Base-by-base conservation (phyloP, 2,329 filamentous ascomycete species). In the Coniochaeta ligniaria region DNA sequence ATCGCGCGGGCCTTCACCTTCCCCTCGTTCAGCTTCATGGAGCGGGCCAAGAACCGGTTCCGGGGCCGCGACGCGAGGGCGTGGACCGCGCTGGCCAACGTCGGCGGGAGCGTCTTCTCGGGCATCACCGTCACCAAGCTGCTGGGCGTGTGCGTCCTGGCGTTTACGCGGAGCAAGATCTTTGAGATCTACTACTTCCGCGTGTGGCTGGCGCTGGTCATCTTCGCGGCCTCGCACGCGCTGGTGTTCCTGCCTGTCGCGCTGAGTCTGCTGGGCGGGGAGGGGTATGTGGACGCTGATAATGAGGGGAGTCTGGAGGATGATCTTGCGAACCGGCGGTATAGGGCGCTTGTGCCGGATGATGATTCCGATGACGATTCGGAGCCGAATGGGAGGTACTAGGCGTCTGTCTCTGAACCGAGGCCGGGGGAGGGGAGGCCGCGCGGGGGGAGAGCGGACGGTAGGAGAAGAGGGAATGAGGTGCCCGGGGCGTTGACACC, bases 161-260 rank as follows among this genome's bases (percentile, higher is more conserved):
- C 95, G 0, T 99, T 97, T 70, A 99, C 95, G 8, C 81, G 91
- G 58, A 96, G 91, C 74, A 99, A 98, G 84, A 99, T 99, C 70
- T 99, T 99, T 69, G 96, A 99, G 78, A 92, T 99, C 61, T 99
- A 99, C 77, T 99, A 99, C 76, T 99, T 99, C 82, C 85, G 95
- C 50, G 90, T 99, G 50, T 99, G 95, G 95, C 79, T 97, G 20
- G 89, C 93, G 7, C 83, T 99, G 60, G 93, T 99, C 12, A 73
- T 96, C 11, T 94, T 96, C 73, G 96, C 93, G 2, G 91, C 91
- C 8, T 82, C 88, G 11, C 95, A 99, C 73, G 92, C 95, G 0
- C 80, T 99, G 56, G 83, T 99, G 8, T 96, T 98, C 73, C 78
- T 99, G 67, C 95, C 95, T 0, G 95, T 98, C 1, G 89, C 90